Evolutionary conservation across 352 stramenopile species (phyloP).

Genomic region (Phytophthora multivora): DNA sequence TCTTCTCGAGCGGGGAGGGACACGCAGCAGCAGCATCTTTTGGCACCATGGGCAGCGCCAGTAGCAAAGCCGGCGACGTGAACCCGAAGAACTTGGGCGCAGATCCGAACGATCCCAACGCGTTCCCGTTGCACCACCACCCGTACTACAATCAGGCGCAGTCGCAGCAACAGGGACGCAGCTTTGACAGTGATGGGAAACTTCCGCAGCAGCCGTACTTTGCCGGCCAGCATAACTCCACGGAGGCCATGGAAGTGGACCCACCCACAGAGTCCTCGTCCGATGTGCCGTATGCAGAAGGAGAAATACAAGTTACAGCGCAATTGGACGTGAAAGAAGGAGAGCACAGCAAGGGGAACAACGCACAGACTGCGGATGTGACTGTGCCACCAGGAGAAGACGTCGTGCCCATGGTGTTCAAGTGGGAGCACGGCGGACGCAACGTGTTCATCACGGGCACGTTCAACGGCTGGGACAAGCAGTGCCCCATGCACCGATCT

Average conservation of each 20-base stretch:
- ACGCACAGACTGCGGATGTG: slow-evolving; percentile 13
- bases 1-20: slow-evolving; percentile 11
- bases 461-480: slow-evolving; percentile 99
- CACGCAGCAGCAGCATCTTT: slow-evolving; percentile 11
- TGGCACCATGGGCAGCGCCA: slow-evolving; percentile 75
- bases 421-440: slow-evolving; percentile 97
- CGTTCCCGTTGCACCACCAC: slow-evolving; percentile 73
- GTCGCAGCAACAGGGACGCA: slow-evolving; percentile 11
- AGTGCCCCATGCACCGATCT: slow-evolving; percentile 99
- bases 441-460: slow-evolving; percentile 99
- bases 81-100: slow-evolving; percentile 81
- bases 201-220: slow-evolving; percentile 27
- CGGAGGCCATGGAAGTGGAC: slow-evolving; percentile 78
- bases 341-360: slow-evolving; percentile 38
- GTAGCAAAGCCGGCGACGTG: slow-evolving; percentile 81
- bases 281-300: slow-evolving; percentile 43
- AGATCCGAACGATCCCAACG: slow-evolving; percentile 47
- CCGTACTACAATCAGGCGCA: slow-evolving; percentile 58
- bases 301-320: slow-evolving; percentile 16
- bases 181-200: slow-evolving; percentile 17
- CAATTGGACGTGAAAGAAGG: slow-evolving; percentile 35
- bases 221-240: slow-evolving; percentile 20
- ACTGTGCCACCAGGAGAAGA: slow-evolving; percentile 28
- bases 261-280: slow-evolving; percentile 38
- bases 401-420: slow-evolving; percentile 95